Percentiles rank a stretch among this genome's conserved stretches.
Evolutionary conservation across 495 filamentous ascomycete genomes (phyloP).

Genomic region (Penicillium coffeae): DNA sequence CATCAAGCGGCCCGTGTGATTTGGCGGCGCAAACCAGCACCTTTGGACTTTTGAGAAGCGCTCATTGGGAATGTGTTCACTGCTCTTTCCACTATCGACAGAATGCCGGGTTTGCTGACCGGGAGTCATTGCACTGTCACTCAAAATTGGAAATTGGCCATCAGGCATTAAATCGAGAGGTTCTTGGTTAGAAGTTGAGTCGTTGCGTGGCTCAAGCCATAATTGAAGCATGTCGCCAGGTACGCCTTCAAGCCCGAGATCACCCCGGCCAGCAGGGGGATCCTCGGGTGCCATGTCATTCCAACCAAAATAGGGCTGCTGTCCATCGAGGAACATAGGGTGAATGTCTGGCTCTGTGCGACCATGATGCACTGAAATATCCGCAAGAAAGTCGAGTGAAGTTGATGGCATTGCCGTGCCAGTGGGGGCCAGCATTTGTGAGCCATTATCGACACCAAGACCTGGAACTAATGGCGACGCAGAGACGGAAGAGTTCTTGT

Average conservation of each 20-base stretch:
- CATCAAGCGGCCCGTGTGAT: conserved; percentile 43
- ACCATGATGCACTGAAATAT: conserved; percentile 37
- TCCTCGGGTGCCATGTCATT: conserved; percentile 27
- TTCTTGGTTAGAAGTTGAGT: conserved; percentile 31
- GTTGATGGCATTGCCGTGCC: conserved; percentile 23
- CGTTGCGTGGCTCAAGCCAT: conserved; percentile 39
- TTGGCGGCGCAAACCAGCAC: conserved; percentile 45
- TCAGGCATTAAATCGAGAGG: conserved; percentile 34
- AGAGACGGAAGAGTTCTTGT: conserved; percentile 17
- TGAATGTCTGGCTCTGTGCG: conserved; percentile 31
- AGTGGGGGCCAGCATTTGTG: conserved; percentile 17
- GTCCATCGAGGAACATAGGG: conserved; percentile 35
- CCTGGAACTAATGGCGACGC: conserved; percentile 12
- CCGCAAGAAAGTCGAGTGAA: conserved; percentile 37
- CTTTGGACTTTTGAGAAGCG: conserved; percentile 48
- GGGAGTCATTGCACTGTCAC: conserved; percentile 23
- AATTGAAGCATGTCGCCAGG: conserved; percentile 38
- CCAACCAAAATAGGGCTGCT: conserved; percentile 35
- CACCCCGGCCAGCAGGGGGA: conserved; percentile 20
- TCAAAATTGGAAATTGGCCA: conserved; percentile 26
- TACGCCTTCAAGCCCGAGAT: conserved; percentile 23
- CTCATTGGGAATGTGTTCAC: conserved; percentile 42
- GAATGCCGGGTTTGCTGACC: conserved; percentile 24
- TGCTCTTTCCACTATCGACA: conserved; percentile 29
- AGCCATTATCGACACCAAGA: conserved; percentile 12